Conservation (phyloP, 371 early-diverging fungal genomes). For the Mortierella sp. region DNA sequence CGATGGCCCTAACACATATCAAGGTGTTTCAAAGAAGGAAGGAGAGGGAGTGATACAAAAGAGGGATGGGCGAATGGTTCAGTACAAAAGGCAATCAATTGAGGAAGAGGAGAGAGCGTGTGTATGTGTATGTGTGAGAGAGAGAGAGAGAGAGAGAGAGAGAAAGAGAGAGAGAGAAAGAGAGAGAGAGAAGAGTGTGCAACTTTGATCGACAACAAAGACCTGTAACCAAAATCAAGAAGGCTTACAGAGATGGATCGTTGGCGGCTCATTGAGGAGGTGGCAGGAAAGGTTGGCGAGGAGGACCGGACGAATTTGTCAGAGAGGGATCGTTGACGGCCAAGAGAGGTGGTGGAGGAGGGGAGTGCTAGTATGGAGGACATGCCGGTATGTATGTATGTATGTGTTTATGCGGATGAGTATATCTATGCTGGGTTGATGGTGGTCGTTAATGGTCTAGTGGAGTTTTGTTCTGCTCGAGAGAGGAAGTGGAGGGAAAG, state of each 20-base stretch:
- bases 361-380: background rate
- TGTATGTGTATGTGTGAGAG: no score
- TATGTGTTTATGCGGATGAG: background rate
- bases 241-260: constrained; percentile 29
- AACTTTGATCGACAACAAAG: background rate
- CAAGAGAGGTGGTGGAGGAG: background rate
- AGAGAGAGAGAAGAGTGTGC: background rate
- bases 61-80: background rate
- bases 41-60: background rate
- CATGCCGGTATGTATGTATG: background rate
- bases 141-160: background rate
- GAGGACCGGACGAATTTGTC: constrained; percentile 10
- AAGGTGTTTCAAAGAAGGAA: background rate
- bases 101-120: background rate
- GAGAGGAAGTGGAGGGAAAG: background rate
- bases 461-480: background rate
- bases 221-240: background rate
- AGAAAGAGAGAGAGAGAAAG: background rate
- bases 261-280: constrained; percentile 10
- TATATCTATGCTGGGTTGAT: background rate
- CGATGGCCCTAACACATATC: background rate
- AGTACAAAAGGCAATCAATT: background rate
- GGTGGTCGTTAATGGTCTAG: background rate
- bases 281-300: background rate
- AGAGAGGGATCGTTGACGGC: constrained; percentile 22